Evolutionary conservation across 768 basidiomycete species (phyloP), one percentile per base, ranked within the genome.

Genomic region (Xerocomus spinulosus): DNA sequence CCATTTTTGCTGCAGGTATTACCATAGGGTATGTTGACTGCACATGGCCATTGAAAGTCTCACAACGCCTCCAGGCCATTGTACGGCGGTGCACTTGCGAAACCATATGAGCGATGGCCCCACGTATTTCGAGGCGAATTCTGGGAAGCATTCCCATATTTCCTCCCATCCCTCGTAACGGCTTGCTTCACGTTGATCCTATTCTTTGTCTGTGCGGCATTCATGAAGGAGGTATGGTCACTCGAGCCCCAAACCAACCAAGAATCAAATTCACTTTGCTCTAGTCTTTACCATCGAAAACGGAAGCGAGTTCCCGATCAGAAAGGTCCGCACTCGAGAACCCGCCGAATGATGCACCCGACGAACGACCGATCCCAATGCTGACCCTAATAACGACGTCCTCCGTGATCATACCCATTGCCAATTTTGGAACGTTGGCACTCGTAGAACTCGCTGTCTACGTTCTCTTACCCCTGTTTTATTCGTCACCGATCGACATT

Each of bases 51-150:
- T 23, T 18, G 0, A 18, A 34, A 41, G 14, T 2, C 48, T 46
- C 2, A 49, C 15, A n/a, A 14, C 7, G 8, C 12, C 24, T 30
- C 57, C 51, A 79, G 81, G n/a, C 79, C 82, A 9, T 61, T 83
- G 18, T 77, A 81, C 30, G 82, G 82, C 2, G 82, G 82, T 5
- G 68, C 68, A 14, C 70, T 84, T 34, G 70, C 73, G 38, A 73
- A 70, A 48, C 82, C 82, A 17, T 74, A 75, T 24, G 78, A 82
- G 30, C 74, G 63, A 23, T 83, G 78, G 59, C 81, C 81, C 1
- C 15, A 50, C 5, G 44, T 75, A 2, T 83, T 84, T 54, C 52
- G 61, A 24, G 69, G 67, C 35, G 56, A 45, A 45, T 72, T 72
- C 49, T 71, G 71, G 70, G 49, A 53, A 17, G 49, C 46, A 7